Evolutionary conservation across 768 basidiomycete genomes (phyloP), one percentile per base, ranked within the genome.

Genomic region (Auricularia cornea): DNA sequence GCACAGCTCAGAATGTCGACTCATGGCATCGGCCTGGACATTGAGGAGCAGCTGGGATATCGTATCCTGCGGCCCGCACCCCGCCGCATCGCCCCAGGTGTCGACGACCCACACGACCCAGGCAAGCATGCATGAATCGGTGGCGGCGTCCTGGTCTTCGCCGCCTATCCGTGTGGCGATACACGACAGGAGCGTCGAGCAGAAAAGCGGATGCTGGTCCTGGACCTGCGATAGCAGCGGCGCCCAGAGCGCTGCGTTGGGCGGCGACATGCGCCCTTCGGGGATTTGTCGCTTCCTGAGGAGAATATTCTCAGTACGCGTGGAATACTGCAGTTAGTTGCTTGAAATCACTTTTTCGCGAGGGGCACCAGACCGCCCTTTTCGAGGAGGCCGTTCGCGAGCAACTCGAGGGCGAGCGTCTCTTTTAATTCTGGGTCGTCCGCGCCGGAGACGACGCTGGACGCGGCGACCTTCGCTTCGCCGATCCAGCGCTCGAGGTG

Each of bases 401-500:
- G 73, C 38, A 75, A 74, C 61, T 90, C 88, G 51, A 91, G 70
- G 6, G 88, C 88, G 82, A 85, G 88, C 59, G 72, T 74, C 70
- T 91, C 89, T 68, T 81, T 83, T 14, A 73, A 65, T 52, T 86
- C 85, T 11, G 75, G 75, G 62, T 79, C 79, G 35, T 75, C 74
- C 32, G 70, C 65, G 35, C 71, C 67, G 6, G 61, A 68, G 18
- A 60, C 65, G 18, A 71, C 68, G 60, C 66, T 70, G 68, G 63
- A 62, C 65, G 85, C 83, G 26, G 84, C 81, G 28, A 89, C 81
- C 69, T 81, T 82, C 28, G 84, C 83, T 74, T 95, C 91, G 3
- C 86, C 78, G 32, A 93, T 80, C 90, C 90, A 94, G 18, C 87
- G 77, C 69, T 94, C 92, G 23, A 91, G 71, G 51, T 87, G 86